Base-by-base conservation (phyloP, 306 rosid genomes). In the Trichosanthes cucumerina region DNA sequence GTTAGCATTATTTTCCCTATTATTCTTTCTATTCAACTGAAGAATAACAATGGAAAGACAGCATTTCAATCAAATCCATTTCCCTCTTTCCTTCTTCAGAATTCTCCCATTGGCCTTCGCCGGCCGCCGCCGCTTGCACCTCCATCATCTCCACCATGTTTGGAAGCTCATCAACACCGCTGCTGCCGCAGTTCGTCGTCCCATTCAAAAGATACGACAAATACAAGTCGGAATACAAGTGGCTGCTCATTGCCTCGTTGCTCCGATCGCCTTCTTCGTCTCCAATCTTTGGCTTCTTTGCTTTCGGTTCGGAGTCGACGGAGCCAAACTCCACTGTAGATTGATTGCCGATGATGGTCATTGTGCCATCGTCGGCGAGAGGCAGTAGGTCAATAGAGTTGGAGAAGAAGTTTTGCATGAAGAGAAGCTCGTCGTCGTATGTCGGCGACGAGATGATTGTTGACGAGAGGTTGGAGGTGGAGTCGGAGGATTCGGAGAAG, bases 1-100 rank as follows among this genome's bases (percentile, higher is more conserved):
- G 43, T 19, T 31, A 31, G 1, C 46, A 19, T n/a, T 54, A 6
- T 54, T 54, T 7, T 15, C 5, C 10, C 2, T 16, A 0, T 50
- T 16, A 0, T 50, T 50, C n/a, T 50, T 16, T 50, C 26, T n/a
- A 8, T 65, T 65, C 72, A 9, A 36, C 47, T 44, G 21, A 70
- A 43, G 88, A 78, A 75, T 76, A 76, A 58, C 78, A 76, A 79
- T 81, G 23, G 46, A 84, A 84, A 78, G 88, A 79, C 80, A 89
- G 82, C 83, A 92, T 80, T 84, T 92, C 97, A 7, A 88, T 64
- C 88, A 89, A 82, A 84, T 89, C 96, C 87, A 90, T 87, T 82
- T 92, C 93, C 46, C 56, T 82, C 83, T 63, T 86, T 49, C 50
- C 88, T 4, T 63, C 68, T 6, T 70, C 74, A 63, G 59, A 53